A percentile compares a stretch with the other conserved stretches of the same genome.
phyloP scores from a whole-genome alignment of 345 rosid species.

The Xanthoceras sorbifolium region DNA sequence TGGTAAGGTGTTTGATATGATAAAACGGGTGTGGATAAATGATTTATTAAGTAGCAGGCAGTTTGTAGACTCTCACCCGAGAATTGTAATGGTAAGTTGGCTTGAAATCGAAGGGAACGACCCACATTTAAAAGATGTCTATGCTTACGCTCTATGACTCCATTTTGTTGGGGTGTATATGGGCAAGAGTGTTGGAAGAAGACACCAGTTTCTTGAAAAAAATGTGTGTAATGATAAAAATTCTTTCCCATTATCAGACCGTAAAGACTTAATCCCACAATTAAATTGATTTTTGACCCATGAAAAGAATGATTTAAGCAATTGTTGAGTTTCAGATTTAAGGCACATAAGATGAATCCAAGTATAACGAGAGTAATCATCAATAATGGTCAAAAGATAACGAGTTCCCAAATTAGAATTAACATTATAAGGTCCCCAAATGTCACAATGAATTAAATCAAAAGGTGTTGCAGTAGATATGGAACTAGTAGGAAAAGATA shows the following conservation, averaged over 20 bases:
- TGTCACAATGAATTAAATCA: constrained; percentile 8
- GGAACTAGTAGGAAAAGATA: not conserved
- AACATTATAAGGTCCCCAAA: not conserved
- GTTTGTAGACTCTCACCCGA: no score
- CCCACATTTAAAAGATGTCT: not conserved
- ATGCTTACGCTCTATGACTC: constrained; percentile 10
- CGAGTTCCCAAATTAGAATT: not conserved
- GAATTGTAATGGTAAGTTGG: no score
- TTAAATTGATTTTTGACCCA: constrained; percentile 12
- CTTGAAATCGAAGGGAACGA: no score
- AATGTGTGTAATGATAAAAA: not conserved
- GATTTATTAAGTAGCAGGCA: no score
- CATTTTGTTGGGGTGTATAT: not conserved
- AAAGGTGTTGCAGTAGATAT: not conserved
- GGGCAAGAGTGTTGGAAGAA: constrained; percentile 13
- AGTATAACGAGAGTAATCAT: constrained; percentile 8
- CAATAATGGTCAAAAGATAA: not conserved
- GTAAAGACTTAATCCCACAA: not conserved
- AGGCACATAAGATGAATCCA: constrained; percentile 13
- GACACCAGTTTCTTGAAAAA: not conserved
- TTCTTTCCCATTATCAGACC: constrained; percentile 9
- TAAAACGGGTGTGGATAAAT: not conserved
- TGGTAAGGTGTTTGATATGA: not conserved
- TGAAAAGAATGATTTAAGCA: not conserved
- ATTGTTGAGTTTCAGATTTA: not conserved